phyloP scores from a whole-genome alignment of 176 grass and related monocot genomes.

The Typha latifolia region DNA sequence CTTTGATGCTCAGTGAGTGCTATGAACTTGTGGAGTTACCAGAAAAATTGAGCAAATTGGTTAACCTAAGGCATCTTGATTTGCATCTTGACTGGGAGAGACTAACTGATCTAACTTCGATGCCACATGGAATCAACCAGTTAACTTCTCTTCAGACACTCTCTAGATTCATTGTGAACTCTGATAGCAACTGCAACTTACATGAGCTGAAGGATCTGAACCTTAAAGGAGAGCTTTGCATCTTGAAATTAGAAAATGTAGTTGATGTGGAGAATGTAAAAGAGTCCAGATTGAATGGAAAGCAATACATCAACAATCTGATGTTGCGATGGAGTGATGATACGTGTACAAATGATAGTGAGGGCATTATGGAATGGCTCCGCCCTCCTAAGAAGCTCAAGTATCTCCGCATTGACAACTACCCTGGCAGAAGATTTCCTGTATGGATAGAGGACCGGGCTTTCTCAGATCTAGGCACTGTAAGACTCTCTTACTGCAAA shows the following conservation, averaged over 20 bases:
- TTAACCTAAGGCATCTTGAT: conserved; percentile 41
- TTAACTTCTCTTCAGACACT: conserved; percentile 39
- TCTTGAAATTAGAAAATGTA: no score
- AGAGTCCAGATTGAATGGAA: no score
- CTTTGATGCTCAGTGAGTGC: conserved; percentile 35
- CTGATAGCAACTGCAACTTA: conserved; percentile 28
- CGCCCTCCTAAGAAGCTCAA: conserved; percentile 22
- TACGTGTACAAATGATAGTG: conserved; percentile 9
- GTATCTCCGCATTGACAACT: conserved; percentile 36
- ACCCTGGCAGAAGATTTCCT: conserved; percentile 40
- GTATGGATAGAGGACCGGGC: conserved; percentile 23
- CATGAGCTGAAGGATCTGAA: conserved; percentile 36
- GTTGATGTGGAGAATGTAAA: no score
- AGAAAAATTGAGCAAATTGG: conserved; percentile 24
- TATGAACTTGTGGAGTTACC: conserved; percentile 32
- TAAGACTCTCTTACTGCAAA: conserved; percentile 25
- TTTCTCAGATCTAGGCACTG: conserved; percentile 29
- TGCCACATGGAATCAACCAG: conserved; percentile 21
- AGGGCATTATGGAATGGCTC: conserved; percentile 16
- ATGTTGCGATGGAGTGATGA: conserved; percentile 35
- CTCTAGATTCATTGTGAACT: conserved; percentile 27
- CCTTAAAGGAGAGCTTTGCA: conserved; percentile 34
- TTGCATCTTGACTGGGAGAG: conserved; percentile 49
- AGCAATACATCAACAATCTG: no score
- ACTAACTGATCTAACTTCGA: conserved; percentile 15